These are phyloP conservation scores for Xylariaceae sp. DNA, from an alignment of 2,329 filamentous ascomycete species.

Conservation along the genomic window DNA sequence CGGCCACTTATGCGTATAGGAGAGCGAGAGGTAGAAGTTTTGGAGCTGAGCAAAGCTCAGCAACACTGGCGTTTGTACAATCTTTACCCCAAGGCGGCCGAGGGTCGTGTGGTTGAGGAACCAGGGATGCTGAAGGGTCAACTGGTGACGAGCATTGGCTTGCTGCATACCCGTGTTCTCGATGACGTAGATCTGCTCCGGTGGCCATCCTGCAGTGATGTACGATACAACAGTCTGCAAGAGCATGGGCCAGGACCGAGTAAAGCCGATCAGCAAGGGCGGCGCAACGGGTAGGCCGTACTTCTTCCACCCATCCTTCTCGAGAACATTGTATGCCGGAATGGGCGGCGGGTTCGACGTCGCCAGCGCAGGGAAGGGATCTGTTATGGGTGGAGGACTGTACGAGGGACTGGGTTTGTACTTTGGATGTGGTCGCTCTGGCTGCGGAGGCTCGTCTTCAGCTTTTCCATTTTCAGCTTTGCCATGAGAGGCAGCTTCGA, in stretches of 20 bases:
- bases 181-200: conserved; percentile 50
- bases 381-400: conserved; percentile 33
- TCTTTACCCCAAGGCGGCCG: conserved; percentile 45
- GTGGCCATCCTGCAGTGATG: conserved; percentile 54
- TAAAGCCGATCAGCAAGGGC: conserved; percentile 56
- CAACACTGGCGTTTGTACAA: conserved; percentile 46
- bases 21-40: conserved; percentile 46
- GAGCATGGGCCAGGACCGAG: conserved; percentile 49
- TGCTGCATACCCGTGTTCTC: conserved; percentile 55
- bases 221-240: conserved; percentile 52
- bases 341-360: conserved; percentile 35
- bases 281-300: conserved; percentile 37
- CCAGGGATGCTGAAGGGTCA: conserved; percentile 51
- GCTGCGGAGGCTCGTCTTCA: too few species aligned
- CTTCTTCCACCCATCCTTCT: conserved; percentile 33
- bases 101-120: conserved; percentile 49
- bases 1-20: conserved; percentile 39
- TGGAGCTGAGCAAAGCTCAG: conserved; percentile 51
- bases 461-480: too few species aligned
- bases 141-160: conserved; percentile 42
- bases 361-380: conserved; percentile 39
- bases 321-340: conserved; percentile 40
- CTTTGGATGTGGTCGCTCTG: conserved; percentile 20
- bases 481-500: too few species aligned
- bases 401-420: conserved; percentile 33